These are phyloP conservation scores for Picea glauca DNA, from an alignment of 75 land plant species.

Conservation along the genomic window DNA sequence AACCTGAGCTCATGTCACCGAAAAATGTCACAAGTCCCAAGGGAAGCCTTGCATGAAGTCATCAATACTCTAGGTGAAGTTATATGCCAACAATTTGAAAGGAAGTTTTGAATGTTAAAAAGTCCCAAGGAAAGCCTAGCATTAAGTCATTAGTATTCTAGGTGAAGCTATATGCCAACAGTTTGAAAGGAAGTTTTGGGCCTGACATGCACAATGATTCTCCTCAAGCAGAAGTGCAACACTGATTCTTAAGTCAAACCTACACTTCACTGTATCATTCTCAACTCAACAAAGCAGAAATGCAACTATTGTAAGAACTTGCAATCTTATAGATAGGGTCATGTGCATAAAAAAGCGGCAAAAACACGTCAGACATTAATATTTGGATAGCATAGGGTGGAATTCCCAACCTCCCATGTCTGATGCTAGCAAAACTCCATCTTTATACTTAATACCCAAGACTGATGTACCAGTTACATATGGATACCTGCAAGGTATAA, in stretches of 20 bases:
- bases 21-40: too few species aligned
- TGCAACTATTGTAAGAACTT: background rate
- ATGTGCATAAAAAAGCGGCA: background rate
- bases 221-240: background rate
- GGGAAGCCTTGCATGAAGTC: background rate
- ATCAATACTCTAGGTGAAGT: background rate
- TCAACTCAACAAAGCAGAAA: background rate
- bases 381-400: background rate
- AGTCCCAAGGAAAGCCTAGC: background rate
- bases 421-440: slow-evolving; percentile 82
- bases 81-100: background rate
- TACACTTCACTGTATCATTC: background rate
- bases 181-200: background rate
- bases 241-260: background rate
- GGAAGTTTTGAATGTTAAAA: background rate
- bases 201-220: background rate
- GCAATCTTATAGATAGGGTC: background rate
- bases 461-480: slow-evolving; percentile 95
- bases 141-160: background rate
- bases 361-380: background rate
- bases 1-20: too few species aligned
- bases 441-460: slow-evolving; percentile 82
- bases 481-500: slow-evolving; percentile 50
- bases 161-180: too few species aligned
- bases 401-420: slow-evolving; percentile 68